Base-by-base conservation (phyloP, 2,329 filamentous ascomycete species). In the Trichoderma breve region DNA sequence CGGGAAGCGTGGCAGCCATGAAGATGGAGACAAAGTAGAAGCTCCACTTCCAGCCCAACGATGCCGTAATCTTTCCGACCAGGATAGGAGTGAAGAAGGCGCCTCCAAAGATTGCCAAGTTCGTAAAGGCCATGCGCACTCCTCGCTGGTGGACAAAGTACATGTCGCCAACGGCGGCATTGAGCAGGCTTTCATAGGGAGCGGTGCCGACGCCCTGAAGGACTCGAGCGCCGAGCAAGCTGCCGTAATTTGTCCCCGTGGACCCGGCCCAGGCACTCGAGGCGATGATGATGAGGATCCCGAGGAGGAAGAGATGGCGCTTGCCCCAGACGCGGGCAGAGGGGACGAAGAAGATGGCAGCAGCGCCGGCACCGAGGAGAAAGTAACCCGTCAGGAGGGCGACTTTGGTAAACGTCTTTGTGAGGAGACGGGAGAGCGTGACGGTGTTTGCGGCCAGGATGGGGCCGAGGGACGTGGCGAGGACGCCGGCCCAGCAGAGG, bases 21-120 rank as follows among this genome's bases (percentile, higher is more conserved):
- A 97, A 97, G 75, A 98, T 97, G 72, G 94, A 89, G 15, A 97
- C 89, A 55, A 98, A 88, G 80, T 95, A 94, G 78, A 98, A 98
- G 0, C 91, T 92, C 94, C 94, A 97, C 79, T 88, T 83, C 91
- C 94, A 97, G n/a, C 90, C 90, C 64, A 97, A 85, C 0, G 85
- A 84, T 62, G 88, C 83, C 3, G 94, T 94, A 76, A 97, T 95
- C 81, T 94, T 94, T 43, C 95, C 95, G 1, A 95, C 94, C 28
- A 97, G 83, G n/a, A 98, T 93, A 0, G 95, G 95, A 0, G 95
- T 97, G 77, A 88, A 85, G 77, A 89, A 88, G 70, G 85, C 83
- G 58, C 87, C 86, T 73, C 86, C 82, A 82, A 91, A 86, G 75
- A 90, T 81, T 72, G 88, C 81, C 77, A 90, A 76, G 80, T 90